These are phyloP conservation scores for Monilinia fructigena DNA, from an alignment of 2,329 filamentous ascomycete genomes.

Conservation along the genomic window DNA sequence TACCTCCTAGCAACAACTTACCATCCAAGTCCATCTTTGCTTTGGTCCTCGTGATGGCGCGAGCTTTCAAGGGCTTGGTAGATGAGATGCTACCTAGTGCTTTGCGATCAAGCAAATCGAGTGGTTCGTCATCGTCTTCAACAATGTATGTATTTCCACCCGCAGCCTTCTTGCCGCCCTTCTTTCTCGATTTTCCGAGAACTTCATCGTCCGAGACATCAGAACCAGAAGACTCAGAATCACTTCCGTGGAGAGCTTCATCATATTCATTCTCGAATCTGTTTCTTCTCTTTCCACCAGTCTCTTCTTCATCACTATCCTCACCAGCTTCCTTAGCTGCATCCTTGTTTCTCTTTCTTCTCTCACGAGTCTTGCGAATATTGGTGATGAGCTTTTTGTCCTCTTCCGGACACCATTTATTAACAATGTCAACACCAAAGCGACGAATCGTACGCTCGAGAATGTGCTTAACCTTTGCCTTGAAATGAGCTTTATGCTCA, in stretches of 20 bases:
- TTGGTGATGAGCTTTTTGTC: constrained; percentile 90
- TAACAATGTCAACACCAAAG: constrained; percentile 80
- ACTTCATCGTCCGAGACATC: constrained; percentile 63
- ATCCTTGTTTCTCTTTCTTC: constrained; percentile 85
- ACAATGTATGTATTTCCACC: constrained; percentile 79
- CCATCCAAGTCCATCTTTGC: constrained; percentile 73
- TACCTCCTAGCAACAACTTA: constrained; percentile 71
- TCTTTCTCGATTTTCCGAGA: constrained; percentile 45
- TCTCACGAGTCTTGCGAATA: constrained; percentile 92
- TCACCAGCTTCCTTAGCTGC: constrained; percentile 57
- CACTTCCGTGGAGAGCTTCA: constrained; percentile 75
- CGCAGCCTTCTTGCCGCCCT: constrained; percentile 49
- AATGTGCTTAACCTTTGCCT: constrained; percentile 97
- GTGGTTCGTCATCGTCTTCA: constrained; percentile 90
- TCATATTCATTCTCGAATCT: constrained; percentile 92
- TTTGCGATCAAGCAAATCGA: constrained; percentile 86
- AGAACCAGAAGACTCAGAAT: constrained; percentile 56
- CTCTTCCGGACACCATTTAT: constrained; percentile 76
- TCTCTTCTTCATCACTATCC: constrained; percentile 57
- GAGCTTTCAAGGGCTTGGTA: constrained; percentile 72
- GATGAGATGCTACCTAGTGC: constrained; percentile 91
- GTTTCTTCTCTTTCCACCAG: constrained; percentile 50
- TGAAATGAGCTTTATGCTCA: constrained; percentile 97
- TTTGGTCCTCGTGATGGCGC: constrained; percentile 51
- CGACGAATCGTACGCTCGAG: constrained; percentile 89